Evolutionary conservation across 257 asterid species (phyloP), one percentile per base, ranked within the genome.

Genomic region (Ophiorrhiza pumila): DNA sequence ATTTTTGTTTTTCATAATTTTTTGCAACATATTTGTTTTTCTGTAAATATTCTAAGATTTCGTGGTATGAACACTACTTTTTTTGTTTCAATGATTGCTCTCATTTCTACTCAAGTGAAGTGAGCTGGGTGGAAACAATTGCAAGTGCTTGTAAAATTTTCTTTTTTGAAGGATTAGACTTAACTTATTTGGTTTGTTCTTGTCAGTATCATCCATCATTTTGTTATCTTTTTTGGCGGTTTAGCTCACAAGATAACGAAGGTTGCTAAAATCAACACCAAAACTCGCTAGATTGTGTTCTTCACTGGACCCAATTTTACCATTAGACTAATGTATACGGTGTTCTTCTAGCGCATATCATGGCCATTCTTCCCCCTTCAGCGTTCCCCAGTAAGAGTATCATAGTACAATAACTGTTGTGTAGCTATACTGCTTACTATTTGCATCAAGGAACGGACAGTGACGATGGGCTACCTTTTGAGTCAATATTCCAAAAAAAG

Each of bases 401-500:
- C 50, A 45, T 45, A 15, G 50, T 8, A 45, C 15, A 5, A 5
- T 1, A 49, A 18, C 55, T 49, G 3, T 22, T 3, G 8, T 49
- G 1, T 49, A 49, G 22, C 55, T 49, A 14, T 7, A 49, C 2
- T 14, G 25, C 34, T 12, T 41, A 25, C 52, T n/a, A 10, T 64
- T 64, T 39, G 14, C 34, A 3, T 22, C 18, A 25, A 58, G 37
- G 64, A 58, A 22, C 37, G 8, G 64, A 63, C 68, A 64, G 50
- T 31, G n/a, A 62, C 10, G 60, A 57, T 68, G 74, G 55, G 49
- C 45, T n/a, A 25, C 4, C 37, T 18, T 35, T 57, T 45, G 66
- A 74, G 22, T 29, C n/a, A 32, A 68, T 37, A 29, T 65, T 74
- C 49, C 74, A 14, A 45, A 22, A 67, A 67, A 45, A 47, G 78